Evolutionary conservation across 2,329 filamentous ascomycete genomes (phyloP), one percentile per base, ranked within the genome.

Genomic region (Ilyonectria destructans): DNA sequence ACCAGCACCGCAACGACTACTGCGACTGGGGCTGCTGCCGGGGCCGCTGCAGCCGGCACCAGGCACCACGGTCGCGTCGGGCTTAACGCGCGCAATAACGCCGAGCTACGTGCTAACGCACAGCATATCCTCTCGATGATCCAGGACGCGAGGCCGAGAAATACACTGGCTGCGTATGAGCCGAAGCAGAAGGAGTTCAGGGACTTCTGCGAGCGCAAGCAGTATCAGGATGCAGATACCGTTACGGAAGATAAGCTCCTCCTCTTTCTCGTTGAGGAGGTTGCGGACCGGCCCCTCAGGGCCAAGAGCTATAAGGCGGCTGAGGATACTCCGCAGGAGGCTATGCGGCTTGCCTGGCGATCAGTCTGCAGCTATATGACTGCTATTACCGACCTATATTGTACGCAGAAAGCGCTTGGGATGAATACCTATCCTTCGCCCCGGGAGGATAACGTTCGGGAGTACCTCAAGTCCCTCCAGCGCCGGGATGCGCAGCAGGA

Each of bases 131-230:
- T 49, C 46, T 49, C 46, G 46, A 49, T 49, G 21, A 49, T 49
- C 21, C 46, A 49, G 21, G 46, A 49, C 6, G 46, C 46, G 17
- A 49, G 46, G 21, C 46, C 46, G 46, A 49, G 21, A 19, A 49
- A 49, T 26, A 21, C 46, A 19, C 13, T 49, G 21, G 46, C 46
- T 26, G 46, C 46, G 7, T 49, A 49, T 19, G 46, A 49, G 13
- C 46, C 46, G 13, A 49, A 49, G 46, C 46, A 49, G 46, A 49
- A 13, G 46, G 46, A 49, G 46, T 49, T 49, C 21, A 49, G 46
- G 46, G 46, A 49, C 46, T 49, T 49, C 21, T 49, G 46, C 21
- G 46, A 49, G 46, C 46, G 46, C 46, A 49, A 49, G 46, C 46
- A 49, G 46, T 49, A 49, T 23, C 23, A 23, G 23, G 23, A 23